A percentile compares a stretch with the other conserved stretches of the same genome.
Evolutionary conservation across 768 basidiomycete genomes (phyloP).

Genomic region (Tephrocybe rancida): DNA sequence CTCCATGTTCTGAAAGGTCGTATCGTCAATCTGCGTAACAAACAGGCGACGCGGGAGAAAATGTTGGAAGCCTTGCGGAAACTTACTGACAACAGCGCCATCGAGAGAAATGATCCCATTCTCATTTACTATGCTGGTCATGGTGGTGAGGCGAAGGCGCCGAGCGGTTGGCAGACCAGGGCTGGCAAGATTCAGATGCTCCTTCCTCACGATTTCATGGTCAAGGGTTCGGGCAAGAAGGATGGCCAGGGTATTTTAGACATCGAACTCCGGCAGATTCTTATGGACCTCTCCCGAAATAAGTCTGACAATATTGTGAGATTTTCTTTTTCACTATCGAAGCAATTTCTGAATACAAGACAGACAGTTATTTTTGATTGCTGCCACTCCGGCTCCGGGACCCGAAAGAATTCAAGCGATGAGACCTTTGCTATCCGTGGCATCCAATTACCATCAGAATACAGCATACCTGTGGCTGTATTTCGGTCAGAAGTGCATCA

Average conservation of each 20-base stretch:
- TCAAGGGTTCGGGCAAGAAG: not conserved
- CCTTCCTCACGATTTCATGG: conserved; percentile 1
- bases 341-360: not conserved
- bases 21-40: not conserved
- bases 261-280: not conserved
- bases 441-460: too few relatives aligned
- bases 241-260: conserved; percentile 2
- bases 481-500: not conserved
- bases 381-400: not conserved
- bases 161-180: not conserved
- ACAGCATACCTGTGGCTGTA: not conserved
- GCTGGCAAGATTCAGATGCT: conserved; percentile 1
- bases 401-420: not conserved
- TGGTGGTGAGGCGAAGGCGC: not conserved
- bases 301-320: conserved; percentile 10
- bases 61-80: not conserved
- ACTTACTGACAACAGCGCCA: not conserved
- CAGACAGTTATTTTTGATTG: conserved; percentile 12
- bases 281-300: not conserved
- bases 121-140: conserved; percentile 15
- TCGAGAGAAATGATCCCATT: conserved; percentile 6
- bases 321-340: not conserved
- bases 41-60: conserved; percentile 1
- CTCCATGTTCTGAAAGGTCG: not conserved
- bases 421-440: not conserved